These are phyloP conservation scores for Cladosporium cucumerinum DNA, from an alignment of 2,329 filamentous ascomycete genomes.

Conservation along the genomic window DNA sequence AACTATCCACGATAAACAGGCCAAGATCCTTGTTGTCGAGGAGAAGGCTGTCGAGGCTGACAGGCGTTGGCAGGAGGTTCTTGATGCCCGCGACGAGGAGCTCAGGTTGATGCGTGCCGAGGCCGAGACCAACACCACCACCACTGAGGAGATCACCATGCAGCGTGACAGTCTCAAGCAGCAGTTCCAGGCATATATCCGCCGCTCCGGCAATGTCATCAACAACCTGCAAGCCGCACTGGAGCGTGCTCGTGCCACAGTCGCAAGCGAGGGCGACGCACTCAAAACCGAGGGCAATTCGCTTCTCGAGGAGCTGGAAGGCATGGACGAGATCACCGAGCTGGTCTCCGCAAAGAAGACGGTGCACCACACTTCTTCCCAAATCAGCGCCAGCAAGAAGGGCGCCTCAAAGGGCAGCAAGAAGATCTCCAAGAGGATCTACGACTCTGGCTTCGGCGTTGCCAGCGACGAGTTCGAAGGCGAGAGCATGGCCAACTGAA, in stretches of 20 bases:
- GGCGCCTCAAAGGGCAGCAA: constrained; percentile 11
- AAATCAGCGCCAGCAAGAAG: constrained; percentile 16
- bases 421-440: constrained; percentile 23
- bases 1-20: constrained; percentile 33
- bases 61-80: constrained; percentile 39
- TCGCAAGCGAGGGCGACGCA: constrained; percentile 26
- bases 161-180: constrained; percentile 29
- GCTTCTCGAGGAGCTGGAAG: constrained; percentile 26
- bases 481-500: constrained; percentile 7
- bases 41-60: constrained; percentile 37
- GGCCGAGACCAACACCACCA: constrained; percentile 23
- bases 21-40: constrained; percentile 33
- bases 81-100: constrained; percentile 38
- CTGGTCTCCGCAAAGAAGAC: constrained; percentile 21
- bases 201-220: constrained; percentile 35
- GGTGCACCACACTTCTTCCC: neutral
- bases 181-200: constrained; percentile 35
- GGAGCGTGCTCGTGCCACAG: constrained; percentile 23
- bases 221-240: constrained; percentile 33
- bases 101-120: constrained; percentile 34
- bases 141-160: constrained; percentile 24
- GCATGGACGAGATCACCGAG: constrained; percentile 24
- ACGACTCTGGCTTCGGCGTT: constrained; percentile 29
- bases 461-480: constrained; percentile 18
- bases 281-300: constrained; percentile 18